Conservation (phyloP, 345 rosid genomes). For the Balakata baccata region DNA sequence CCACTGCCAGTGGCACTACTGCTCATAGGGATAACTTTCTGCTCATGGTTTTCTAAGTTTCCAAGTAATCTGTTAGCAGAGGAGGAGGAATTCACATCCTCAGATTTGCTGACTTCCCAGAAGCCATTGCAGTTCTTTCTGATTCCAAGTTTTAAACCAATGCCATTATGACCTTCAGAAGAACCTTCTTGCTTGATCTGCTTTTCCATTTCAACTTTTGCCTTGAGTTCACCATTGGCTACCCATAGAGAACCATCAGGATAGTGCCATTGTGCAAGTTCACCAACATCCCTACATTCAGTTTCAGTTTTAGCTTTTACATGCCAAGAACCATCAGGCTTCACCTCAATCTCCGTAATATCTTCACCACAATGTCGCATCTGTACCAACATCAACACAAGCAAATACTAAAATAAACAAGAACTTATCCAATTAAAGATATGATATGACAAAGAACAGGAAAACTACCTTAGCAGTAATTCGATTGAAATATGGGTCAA, state of each 20-base stretch:
- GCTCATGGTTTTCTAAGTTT: constrained; percentile 43
- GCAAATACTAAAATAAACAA: not conserved
- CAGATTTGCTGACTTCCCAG: constrained; percentile 94
- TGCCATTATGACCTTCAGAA: constrained; percentile 53
- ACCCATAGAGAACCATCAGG: constrained; percentile 62
- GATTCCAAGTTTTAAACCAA: constrained; percentile 84
- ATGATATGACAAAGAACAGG: constrained; percentile 1
- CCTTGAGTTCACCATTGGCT: constrained; percentile 38
- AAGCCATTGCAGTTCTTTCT: constrained; percentile 75
- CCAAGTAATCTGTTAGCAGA: constrained; percentile 62
- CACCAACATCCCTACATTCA: constrained; percentile 76
- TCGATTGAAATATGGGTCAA: constrained; percentile 91
- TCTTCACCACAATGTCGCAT: constrained; percentile 88
- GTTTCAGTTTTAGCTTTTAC: constrained; percentile 68
- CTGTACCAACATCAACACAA: constrained; percentile 37
- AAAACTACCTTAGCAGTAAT: constrained; percentile 67
- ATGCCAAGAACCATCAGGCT: constrained; percentile 98
- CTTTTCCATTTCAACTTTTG: constrained; percentile 47
- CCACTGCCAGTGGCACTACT: constrained; percentile 92
- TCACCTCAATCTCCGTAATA: constrained; percentile 75
- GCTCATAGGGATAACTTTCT: constrained; percentile 71
- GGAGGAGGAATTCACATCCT: constrained; percentile 49
- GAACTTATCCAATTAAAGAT: constrained; percentile 1
- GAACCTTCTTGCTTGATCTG: constrained; percentile 67
- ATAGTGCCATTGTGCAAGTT: constrained; percentile 75